A percentile compares a stretch with the other conserved stretches of the same genome.
Evolutionary conservation across 1,139 yeast genomes (phyloP).

Genomic region (Protomyces arabidopsidicola): DNA sequence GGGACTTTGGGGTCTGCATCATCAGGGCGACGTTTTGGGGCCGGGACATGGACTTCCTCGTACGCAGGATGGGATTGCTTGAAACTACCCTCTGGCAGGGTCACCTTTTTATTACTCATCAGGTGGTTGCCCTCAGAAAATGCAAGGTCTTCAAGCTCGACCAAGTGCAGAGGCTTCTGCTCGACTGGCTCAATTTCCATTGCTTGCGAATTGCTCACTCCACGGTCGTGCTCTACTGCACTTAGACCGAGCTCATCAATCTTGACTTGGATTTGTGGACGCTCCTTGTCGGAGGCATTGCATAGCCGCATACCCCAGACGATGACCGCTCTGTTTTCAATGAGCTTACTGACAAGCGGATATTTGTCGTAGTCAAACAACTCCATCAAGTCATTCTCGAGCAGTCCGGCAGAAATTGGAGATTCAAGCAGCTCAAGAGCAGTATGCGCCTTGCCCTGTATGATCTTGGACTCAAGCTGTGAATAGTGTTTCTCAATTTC

Average conservation of each 20-base stretch:
- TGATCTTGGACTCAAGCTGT: slow-evolving; percentile 40
- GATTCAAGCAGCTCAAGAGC: slow-evolving; percentile 42
- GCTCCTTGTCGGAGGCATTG: slow-evolving; percentile 42
- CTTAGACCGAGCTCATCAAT: slow-evolving; percentile 40
- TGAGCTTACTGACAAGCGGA: slow-evolving; percentile 48
- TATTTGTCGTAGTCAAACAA: slow-evolving; percentile 48
- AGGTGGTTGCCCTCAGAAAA: slow-evolving; percentile 72
- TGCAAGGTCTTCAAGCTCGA: slow-evolving; percentile 59
- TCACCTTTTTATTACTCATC: slow-evolving; percentile 61
- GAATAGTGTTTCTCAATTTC: slow-evolving; percentile 42
- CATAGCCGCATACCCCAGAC: slow-evolving; percentile 53
- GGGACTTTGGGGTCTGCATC: slow-evolving; percentile 50
- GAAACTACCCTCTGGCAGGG: slow-evolving; percentile 76
- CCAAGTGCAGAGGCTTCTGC: slow-evolving; percentile 36
- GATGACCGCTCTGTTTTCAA: slow-evolving; percentile 52
- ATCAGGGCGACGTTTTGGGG: slow-evolving; percentile 50
- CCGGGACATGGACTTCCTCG: slow-evolving; percentile 85
- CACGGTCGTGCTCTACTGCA: slow-evolving; percentile 34
- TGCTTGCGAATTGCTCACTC: slow-evolving; percentile 35
- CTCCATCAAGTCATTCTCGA: slow-evolving; percentile 53
- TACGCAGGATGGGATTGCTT: slow-evolving; percentile 68
- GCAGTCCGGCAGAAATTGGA: slow-evolving; percentile 41
- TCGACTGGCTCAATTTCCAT: slow-evolving; percentile 37
- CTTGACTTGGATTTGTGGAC: slow-evolving; percentile 38
- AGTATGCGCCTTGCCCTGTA: slow-evolving; percentile 40